Evolutionary conservation across 306 rosid genomes (phyloP), one percentile per base, ranked within the genome.

Genomic region (Mucuna pruriens): DNA sequence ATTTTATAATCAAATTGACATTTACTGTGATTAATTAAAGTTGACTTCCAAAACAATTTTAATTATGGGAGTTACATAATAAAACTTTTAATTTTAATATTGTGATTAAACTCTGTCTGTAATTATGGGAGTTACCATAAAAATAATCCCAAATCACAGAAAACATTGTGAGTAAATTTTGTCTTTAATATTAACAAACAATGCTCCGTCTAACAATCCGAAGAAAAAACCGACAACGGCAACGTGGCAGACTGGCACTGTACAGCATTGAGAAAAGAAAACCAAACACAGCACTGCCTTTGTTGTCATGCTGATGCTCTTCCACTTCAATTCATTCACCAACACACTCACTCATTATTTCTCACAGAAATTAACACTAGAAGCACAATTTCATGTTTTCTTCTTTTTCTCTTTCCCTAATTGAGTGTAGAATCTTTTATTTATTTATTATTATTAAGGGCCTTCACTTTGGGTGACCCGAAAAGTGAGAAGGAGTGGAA

Each of bases 401-500:
- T 16, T 48, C 76, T 29, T 19, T n/a, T n/a, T n/a, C n/a, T 29
- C 22, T 71, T 31, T 29, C 8, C 31, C 5, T 7, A 48, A 48
- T 49, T 17, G 45, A 48, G 22, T 7, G 58, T 29, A 6, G 15
- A 20, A 13, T 60, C 20, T 26, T 26, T 46, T 36, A 4, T 11
- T 2, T 66, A 20, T 2, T 40, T 23, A 3, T 23, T 11, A 4
- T 40, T 40, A 6, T 40, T 23, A 65, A 65, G 2, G 48, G 71
- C 26, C 1, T 40, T 5, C 11, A 19, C n/a, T 66, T 36, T 66
- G 63, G 78, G 78, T 74, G 33, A 20, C 31, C 45, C 65, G 19
- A 15, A 17, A 12, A 36, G 33, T 5, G 36, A 7, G 44, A 52
- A 66, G 46, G 34, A 62, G 84, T 34, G 85, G 84, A 80, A 92